Evolutionary conservation across 805 yeast genomes (phyloP), one percentile per base, ranked within the genome.

Genomic region (Lipomyces yamadae): DNA sequence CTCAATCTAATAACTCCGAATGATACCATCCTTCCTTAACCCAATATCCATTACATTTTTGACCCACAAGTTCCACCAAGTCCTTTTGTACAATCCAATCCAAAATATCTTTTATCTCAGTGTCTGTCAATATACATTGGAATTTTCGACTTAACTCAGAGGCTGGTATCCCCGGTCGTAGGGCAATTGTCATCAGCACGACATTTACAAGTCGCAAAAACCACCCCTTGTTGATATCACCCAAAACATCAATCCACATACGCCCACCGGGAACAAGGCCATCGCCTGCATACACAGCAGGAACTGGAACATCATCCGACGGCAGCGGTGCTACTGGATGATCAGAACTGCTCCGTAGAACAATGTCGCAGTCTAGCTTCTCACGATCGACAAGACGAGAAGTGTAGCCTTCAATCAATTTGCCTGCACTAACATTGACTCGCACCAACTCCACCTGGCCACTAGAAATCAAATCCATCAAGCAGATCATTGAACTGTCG

Each of bases 321-420:
- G 64, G 55, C 10, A 64, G 35, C 11, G 45, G 52, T 11, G 55
- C 37, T 33, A 64, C 29, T 15, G 61, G 2, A 62, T 66, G 18
- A 59, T 42, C n/a, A 70, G 72, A 13, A 60, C 53, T 15, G 61
- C 52, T 70, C 61, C 79, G 78, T 30, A 83, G 75, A 30, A 85
- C 81, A 32, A 87, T 85, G 74, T 85, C 96, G 74, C 87, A 88
- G 73, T 84, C 91, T 59, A 85, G 82, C 75, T 82, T 87, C 54
- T 82, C 85, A 70, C 88, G 85, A 68, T 91, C 96, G 53, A 90
- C 84, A 24, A 85, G 80, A 68, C 97, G 83, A 0, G 97, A 89
- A 52, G 88, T 89, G 74, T 92, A 93, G 11, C 91, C 88, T 45
- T 82, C 81, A 61, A 84, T 81, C n/a, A 83, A 75, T 29, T 67